Conservation (phyloP, 495 filamentous ascomycete species). For the Tirmania nivea region DNA sequence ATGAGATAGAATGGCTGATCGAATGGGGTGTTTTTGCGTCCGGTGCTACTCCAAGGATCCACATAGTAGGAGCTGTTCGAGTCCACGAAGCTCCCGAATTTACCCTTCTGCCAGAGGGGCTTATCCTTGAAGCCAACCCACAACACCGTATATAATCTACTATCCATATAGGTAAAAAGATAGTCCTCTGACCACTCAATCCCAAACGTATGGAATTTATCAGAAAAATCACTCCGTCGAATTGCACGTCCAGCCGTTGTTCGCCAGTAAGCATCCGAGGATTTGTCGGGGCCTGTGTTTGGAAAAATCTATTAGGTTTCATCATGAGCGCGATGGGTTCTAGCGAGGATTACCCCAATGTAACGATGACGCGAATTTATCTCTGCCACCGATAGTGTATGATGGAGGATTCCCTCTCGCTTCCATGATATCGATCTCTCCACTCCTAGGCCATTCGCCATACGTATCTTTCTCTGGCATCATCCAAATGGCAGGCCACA, state of each 20-base stretch:
- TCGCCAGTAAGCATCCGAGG: slow-evolving; percentile 49
- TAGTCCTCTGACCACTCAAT: slow-evolving; percentile 77
- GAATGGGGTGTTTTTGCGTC: slow-evolving; percentile 45
- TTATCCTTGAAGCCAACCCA: not conserved
- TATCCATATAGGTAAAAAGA: slow-evolving; percentile 69
- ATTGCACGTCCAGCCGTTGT: slow-evolving; percentile 53
- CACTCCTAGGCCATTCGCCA: slow-evolving; percentile 55
- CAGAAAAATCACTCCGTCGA: slow-evolving; percentile 53
- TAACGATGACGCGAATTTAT: slow-evolving; percentile 54
- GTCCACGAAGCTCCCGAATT: not conserved
- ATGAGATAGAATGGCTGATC: slow-evolving; percentile 67
- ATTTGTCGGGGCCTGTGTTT: slow-evolving; percentile 25
- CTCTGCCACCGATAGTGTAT: slow-evolving; percentile 53
- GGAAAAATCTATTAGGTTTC: no score
- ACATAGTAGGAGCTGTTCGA: slow-evolving; percentile 17
- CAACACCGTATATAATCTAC: slow-evolving; percentile 26
- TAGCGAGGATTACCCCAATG: slow-evolving; percentile 39
- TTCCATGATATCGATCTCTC: slow-evolving; percentile 69
- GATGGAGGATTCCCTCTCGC: slow-evolving; percentile 58
- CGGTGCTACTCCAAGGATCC: slow-evolving; percentile 47
- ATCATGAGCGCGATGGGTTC: no score
- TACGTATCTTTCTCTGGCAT: slow-evolving; percentile 51
- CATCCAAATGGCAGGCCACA: slow-evolving; percentile 90
- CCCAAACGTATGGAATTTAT: slow-evolving; percentile 48
- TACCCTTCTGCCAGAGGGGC: not conserved